Conservation (phyloP, 345 rosid species). For the Salix suchowensis region DNA sequence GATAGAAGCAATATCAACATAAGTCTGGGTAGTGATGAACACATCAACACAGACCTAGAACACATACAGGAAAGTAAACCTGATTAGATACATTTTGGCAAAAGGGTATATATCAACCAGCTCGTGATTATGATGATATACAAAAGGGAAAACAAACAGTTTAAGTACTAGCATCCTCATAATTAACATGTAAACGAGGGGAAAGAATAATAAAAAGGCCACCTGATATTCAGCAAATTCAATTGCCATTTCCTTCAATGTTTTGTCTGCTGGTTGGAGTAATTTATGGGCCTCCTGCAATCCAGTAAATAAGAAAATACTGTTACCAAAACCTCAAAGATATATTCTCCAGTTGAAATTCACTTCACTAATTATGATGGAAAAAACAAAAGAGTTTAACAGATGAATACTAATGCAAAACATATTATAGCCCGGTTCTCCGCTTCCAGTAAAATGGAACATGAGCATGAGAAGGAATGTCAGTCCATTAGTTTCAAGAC, state of each 20-base stretch:
- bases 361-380: background rate
- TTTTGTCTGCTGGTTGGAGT: constrained; percentile 90
- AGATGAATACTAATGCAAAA: background rate
- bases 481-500: too few relatives aligned
- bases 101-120: background rate
- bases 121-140: background rate
- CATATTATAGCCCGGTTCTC: background rate
- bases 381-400: background rate
- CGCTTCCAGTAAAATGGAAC: background rate
- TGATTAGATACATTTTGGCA: background rate
- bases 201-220: constrained; percentile 6
- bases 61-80: background rate
- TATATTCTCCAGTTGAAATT: background rate
- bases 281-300: constrained; percentile 90
- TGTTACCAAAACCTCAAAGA: background rate
- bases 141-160: background rate
- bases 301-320: constrained; percentile 10
- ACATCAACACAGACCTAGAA: constrained; percentile 93
- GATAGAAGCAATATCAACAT: constrained; percentile 85
- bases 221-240: constrained; percentile 99
- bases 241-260: constrained; percentile 87
- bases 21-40: constrained; percentile 80
- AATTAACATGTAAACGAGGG: background rate
- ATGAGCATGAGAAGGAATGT: too few relatives aligned
- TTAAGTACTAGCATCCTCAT: background rate